Percentiles rank a stretch among this genome's conserved stretches.
Conservation (phyloP, 2,329 filamentous ascomycete genomes). For the Pyrenophora seminiperda region DNA sequence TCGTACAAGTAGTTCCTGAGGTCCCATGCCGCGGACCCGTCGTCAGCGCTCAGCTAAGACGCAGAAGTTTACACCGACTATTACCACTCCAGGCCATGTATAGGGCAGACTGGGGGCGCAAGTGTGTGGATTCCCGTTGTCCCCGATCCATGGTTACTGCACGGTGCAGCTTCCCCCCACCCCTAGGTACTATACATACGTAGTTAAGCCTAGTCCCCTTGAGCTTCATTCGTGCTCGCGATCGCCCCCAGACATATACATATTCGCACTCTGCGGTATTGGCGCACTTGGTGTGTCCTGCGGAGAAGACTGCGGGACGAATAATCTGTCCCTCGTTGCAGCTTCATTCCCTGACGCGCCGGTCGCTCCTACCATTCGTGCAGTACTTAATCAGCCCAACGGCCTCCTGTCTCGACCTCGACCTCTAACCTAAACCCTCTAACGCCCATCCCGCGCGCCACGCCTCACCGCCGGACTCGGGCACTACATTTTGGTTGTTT, state of each 20-base stretch:
- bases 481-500: slow-evolving; percentile 7
- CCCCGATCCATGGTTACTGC: slow-evolving; percentile 13
- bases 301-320: slow-evolving; percentile 27
- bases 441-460: slow-evolving; percentile 4
- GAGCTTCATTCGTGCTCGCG: slow-evolving; percentile 30
- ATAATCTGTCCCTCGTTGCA: slow-evolving; percentile 23
- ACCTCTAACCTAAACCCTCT: slow-evolving; percentile 3
- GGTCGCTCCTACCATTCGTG: slow-evolving; percentile 24
- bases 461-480: slow-evolving; percentile 8
- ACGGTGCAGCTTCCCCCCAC: slow-evolving; percentile 23
- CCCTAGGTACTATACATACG: slow-evolving; percentile 17
- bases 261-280: slow-evolving; percentile 23
- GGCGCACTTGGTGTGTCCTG: slow-evolving; percentile 21
- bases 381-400: slow-evolving; percentile 31
- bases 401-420: slow-evolving; percentile 19
- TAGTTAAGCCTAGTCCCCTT: slow-evolving; percentile 21
- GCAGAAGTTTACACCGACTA: background rate
- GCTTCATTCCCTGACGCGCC: slow-evolving; percentile 29
- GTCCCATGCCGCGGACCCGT: background rate
- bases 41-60: slow-evolving; percentile 9
- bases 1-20: no score
- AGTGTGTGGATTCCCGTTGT: slow-evolving; percentile 12
- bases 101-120: slow-evolving; percentile 6
- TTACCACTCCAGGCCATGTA: slow-evolving; percentile 8
- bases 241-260: slow-evolving; percentile 26